Evolutionary conservation across 768 basidiomycete species (phyloP).

Genomic region (Trametes coccinea): DNA sequence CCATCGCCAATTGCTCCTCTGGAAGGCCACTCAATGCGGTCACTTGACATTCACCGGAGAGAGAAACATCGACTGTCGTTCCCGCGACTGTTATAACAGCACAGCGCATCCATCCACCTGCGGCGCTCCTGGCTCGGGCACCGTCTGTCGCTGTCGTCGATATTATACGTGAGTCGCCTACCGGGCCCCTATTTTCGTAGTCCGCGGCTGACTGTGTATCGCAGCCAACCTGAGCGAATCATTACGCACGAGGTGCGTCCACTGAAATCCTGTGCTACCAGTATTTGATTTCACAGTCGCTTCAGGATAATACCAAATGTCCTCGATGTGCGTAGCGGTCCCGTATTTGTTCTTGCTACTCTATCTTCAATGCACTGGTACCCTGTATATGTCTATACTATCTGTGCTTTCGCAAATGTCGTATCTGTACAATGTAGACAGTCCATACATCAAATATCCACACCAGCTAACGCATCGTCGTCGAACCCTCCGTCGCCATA

Average conservation of each 20-base stretch:
- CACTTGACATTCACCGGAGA: constrained; percentile 52
- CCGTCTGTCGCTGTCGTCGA: constrained; percentile 47
- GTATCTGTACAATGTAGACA: constrained; percentile 15
- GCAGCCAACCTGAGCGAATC: constrained; percentile 57
- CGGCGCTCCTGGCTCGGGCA: constrained; percentile 26
- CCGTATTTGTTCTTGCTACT: background rate
- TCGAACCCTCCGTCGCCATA: constrained; percentile 37
- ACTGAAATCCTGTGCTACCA: background rate
- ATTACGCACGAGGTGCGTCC: constrained; percentile 45
- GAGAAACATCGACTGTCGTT: constrained; percentile 53
- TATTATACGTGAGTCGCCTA: constrained; percentile 49
- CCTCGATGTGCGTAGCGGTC: constrained; percentile 8
- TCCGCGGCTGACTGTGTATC: constrained; percentile 5
- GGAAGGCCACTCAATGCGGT: constrained; percentile 50
- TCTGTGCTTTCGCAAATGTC: background rate
- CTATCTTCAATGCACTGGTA: background rate
- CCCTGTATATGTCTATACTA: constrained; percentile 12
- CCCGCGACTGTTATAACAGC: constrained; percentile 47
- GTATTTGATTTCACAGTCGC: background rate
- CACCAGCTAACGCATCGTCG: constrained; percentile 32
- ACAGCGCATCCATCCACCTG: constrained; percentile 50
- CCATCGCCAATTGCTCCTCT: constrained; percentile 58
- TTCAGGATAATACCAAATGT: constrained; percentile 13
- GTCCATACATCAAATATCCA: constrained; percentile 31
- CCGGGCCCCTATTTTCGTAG: background rate